Percentiles rank a stretch among this genome's conserved stretches.
Conservation (phyloP, 495 filamentous ascomycete species). For the Xylaria grammica region DNA sequence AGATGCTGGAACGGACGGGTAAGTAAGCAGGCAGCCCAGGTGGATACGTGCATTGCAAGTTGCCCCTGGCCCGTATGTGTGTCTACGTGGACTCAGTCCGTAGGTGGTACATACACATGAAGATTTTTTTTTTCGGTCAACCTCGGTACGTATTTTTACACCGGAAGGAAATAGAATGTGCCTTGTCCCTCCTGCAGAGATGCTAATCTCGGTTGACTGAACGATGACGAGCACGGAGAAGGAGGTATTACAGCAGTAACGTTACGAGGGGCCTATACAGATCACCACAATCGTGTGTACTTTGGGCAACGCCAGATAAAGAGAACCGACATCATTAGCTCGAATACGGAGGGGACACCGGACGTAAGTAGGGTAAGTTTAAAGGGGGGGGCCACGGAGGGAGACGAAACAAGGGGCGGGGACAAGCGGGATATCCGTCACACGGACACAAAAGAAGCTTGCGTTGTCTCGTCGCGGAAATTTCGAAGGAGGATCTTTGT, state of each 20-base stretch:
- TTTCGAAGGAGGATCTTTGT: slow-evolving; percentile 18
- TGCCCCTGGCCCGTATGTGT: background rate
- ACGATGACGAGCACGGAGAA: background rate
- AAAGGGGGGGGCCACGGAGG: slow-evolving; percentile 1
- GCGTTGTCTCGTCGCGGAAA: slow-evolving; percentile 14
- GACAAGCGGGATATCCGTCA: background rate
- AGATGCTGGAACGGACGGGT: background rate
- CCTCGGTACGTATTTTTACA: background rate
- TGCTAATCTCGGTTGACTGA: slow-evolving; percentile 4
- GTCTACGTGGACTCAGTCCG: background rate
- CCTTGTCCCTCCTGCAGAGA: background rate
- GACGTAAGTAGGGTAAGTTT: background rate
- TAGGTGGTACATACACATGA: background rate
- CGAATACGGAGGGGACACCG: slow-evolving; percentile 9
- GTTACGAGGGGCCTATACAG: background rate
- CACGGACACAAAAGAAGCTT: slow-evolving; percentile 4
- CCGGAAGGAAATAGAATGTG: background rate
- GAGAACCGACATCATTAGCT: slow-evolving; percentile 16
- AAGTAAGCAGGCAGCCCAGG: slow-evolving; percentile 8
- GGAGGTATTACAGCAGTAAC: slow-evolving; percentile 4
- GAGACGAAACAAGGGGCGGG: background rate
- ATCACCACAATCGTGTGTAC: background rate
- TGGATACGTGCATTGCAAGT: background rate
- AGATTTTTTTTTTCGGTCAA: background rate
- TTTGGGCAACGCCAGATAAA: background rate